Percentiles rank a stretch among this genome's conserved stretches.
Conservation (phyloP, 352 stramenopile species). For the Phytophthora sp. region DNA sequence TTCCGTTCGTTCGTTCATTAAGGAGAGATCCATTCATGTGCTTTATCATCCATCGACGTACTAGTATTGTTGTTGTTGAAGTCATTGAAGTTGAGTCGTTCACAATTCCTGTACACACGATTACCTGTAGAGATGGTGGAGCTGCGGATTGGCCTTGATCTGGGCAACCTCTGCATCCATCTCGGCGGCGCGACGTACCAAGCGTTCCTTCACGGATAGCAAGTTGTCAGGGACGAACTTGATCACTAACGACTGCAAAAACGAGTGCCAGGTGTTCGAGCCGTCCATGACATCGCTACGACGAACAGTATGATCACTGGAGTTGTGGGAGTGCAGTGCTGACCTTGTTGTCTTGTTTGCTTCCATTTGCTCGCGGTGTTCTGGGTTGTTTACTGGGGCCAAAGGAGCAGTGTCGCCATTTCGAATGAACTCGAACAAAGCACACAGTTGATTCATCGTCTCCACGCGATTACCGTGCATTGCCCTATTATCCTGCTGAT, state of each 20-base stretch:
- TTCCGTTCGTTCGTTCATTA: slow-evolving; percentile 27
- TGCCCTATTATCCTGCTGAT: slow-evolving; percentile 18
- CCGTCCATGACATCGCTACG: slow-evolving; percentile 44
- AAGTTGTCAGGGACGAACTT: slow-evolving; percentile 76
- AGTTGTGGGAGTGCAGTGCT: slow-evolving; percentile 1
- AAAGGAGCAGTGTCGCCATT: slow-evolving; percentile 51
- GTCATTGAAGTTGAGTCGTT: slow-evolving; percentile 1
- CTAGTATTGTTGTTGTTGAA: neutral
- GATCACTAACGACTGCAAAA: slow-evolving; percentile 65
- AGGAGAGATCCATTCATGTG: slow-evolving; percentile 38
- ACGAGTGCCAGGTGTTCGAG: slow-evolving; percentile 57
- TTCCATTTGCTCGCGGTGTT: slow-evolving; percentile 26
- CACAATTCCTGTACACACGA: neutral
- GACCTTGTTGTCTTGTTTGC: slow-evolving; percentile 3
- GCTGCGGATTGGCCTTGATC: slow-evolving; percentile 65
- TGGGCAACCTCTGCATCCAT: slow-evolving; percentile 56
- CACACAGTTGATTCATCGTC: slow-evolving; percentile 67
- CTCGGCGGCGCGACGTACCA: slow-evolving; percentile 51
- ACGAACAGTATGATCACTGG: slow-evolving; percentile 22
- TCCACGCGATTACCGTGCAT: slow-evolving; percentile 7
- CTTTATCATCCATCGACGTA: slow-evolving; percentile 21
- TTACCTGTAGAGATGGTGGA: slow-evolving; percentile 74
- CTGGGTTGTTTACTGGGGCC: slow-evolving; percentile 60
- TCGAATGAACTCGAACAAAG: slow-evolving; percentile 80
- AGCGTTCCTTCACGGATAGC: slow-evolving; percentile 65